These are phyloP conservation scores for Kwoniella sp. DNA, from an alignment of 768 basidiomycete species.

Conservation along the genomic window DNA sequence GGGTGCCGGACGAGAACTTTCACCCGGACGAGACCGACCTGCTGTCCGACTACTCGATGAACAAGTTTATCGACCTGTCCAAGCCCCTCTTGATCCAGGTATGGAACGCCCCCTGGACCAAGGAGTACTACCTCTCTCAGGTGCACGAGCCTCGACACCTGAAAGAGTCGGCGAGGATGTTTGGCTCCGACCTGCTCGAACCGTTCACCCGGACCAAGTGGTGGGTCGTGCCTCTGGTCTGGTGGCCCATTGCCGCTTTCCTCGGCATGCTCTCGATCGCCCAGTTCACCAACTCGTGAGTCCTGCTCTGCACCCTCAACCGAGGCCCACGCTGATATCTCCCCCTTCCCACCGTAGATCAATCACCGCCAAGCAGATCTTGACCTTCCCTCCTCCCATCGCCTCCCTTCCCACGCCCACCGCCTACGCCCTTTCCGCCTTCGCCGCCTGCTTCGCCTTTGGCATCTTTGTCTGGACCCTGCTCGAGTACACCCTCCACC, in stretches of 20 bases:
- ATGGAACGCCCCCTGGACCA: constrained; percentile 67
- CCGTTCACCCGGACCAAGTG: constrained; percentile 79
- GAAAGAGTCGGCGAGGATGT: constrained; percentile 75
- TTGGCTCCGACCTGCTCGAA: constrained; percentile 78
- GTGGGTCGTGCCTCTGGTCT: constrained; percentile 87
- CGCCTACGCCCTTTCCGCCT: constrained; percentile 56
- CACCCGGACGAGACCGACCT: constrained; percentile 84
- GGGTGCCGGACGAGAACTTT: constrained; percentile 84
- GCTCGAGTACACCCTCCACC: constrained; percentile 85
- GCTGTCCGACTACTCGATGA: constrained; percentile 75
- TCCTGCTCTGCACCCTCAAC: background rate
- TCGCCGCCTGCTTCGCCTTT: constrained; percentile 65
- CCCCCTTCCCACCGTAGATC: constrained; percentile 52
- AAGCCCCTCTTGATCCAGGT: constrained; percentile 79
- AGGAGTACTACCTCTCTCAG: constrained; percentile 91
- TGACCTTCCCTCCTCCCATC: constrained; percentile 49
- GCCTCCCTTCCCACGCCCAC: constrained; percentile 54
- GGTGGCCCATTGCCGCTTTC: constrained; percentile 80
- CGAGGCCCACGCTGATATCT: constrained; percentile 10
- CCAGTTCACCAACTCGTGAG: constrained; percentile 57
- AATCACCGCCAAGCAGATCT: constrained; percentile 30
- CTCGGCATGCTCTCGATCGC: constrained; percentile 74
- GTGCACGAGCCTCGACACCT: constrained; percentile 94
- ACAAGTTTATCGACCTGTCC: constrained; percentile 83
- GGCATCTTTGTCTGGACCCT: constrained; percentile 93